phyloP scores from a whole-genome alignment of 2,329 filamentous ascomycete species.

The Teratosphaeria nubilosa region DNA sequence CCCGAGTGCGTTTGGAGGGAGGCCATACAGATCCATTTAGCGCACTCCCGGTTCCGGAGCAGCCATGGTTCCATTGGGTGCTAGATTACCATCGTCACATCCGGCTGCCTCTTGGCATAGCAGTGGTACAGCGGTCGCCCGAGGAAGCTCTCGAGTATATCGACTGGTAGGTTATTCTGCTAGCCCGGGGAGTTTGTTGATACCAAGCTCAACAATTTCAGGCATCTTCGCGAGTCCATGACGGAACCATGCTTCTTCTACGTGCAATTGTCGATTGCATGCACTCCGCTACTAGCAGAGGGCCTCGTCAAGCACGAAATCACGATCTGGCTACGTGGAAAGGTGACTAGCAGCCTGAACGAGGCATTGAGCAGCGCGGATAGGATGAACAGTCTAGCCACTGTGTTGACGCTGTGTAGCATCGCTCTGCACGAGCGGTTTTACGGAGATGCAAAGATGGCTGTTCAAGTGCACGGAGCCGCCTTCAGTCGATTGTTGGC shows the following conservation, averaged over 20 bases:
- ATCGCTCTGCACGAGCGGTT: neutral
- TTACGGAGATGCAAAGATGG: neutral
- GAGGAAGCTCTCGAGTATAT: neutral
- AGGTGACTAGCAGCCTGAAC: neutral
- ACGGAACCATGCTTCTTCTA: neutral
- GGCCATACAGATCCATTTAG: neutral
- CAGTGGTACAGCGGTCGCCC: neutral
- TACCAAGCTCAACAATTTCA: neutral
- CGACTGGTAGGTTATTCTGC: neutral
- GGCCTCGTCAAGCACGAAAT: neutral
- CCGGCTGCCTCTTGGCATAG: neutral
- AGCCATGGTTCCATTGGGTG: conserved; percentile 1
- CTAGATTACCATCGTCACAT: neutral
- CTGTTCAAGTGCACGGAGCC: neutral
- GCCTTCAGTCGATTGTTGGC: neutral
- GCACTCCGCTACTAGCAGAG: neutral
- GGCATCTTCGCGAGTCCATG: neutral
- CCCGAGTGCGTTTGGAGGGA: neutral
- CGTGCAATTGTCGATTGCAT: neutral
- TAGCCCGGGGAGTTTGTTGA: neutral
- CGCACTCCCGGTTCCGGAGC: neutral
- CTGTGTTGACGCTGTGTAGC: neutral
- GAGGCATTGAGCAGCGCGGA: neutral
- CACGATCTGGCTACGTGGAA: neutral
- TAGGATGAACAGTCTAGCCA: neutral